Evolutionary conservation across 305 asterid genomes (phyloP).

Genomic region (Plantago lanceolata): DNA sequence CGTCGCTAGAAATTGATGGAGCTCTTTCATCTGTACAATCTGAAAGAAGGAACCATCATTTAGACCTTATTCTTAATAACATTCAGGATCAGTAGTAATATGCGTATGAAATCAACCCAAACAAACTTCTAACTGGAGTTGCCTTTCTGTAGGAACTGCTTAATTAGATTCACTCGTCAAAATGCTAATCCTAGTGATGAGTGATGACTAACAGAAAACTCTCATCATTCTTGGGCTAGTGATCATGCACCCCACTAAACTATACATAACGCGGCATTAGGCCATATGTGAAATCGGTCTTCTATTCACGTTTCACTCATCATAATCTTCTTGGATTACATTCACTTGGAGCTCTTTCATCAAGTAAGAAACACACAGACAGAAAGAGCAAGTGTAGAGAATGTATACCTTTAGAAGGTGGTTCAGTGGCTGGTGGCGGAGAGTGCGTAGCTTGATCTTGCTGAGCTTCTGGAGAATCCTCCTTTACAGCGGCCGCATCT

Average conservation of each 20-base stretch:
- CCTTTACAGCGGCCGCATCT: background rate
- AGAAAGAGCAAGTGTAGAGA: too few relatives aligned
- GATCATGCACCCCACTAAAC: too few relatives aligned
- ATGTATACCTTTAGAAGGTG: background rate
- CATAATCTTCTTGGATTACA: too few relatives aligned
- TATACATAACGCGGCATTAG: too few relatives aligned
- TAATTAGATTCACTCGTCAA: too few relatives aligned
- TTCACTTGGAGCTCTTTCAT: background rate
- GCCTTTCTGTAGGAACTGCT: background rate
- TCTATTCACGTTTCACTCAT: too few relatives aligned
- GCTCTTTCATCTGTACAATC: constrained; percentile 20
- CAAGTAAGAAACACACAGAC: too few relatives aligned
- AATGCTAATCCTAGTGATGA: too few relatives aligned
- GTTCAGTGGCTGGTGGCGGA: background rate
- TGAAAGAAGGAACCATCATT: constrained; percentile 22
- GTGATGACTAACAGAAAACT: too few relatives aligned
- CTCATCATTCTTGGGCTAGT: too few relatives aligned
- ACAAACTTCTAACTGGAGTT: background rate
- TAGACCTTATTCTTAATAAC: background rate
- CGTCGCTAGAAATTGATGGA: constrained; percentile 11
- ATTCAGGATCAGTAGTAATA: background rate
- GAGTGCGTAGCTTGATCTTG: constrained; percentile 19
- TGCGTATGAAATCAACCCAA: background rate
- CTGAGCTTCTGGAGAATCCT: constrained; percentile 6
- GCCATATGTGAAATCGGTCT: background rate